Evolutionary conservation across 805 yeast genomes (phyloP).

Genomic region (Myxozyma vanderwaltii): DNA sequence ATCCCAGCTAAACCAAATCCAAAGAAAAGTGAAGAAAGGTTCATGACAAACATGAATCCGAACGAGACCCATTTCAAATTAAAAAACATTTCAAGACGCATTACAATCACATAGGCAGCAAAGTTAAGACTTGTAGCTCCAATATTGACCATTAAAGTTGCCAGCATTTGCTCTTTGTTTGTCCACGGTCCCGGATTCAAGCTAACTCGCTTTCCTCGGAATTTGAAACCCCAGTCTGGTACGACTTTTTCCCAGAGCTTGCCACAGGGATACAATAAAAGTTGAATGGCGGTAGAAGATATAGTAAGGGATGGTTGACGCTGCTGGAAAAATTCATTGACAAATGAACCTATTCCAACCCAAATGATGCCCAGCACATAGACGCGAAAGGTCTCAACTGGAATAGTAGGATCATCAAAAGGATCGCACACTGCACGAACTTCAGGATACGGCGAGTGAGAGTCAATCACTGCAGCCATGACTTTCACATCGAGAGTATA

Average conservation of each 20-base stretch:
- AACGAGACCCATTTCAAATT: constrained; percentile 44
- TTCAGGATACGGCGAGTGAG: constrained; percentile 60
- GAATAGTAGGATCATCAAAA: constrained; percentile 50
- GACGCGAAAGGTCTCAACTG: constrained; percentile 55
- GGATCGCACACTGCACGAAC: constrained; percentile 44
- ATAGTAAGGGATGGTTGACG: constrained; percentile 57
- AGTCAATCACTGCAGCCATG: constrained; percentile 48
- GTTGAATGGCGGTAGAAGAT: constrained; percentile 56
- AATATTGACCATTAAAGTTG: constrained; percentile 46
- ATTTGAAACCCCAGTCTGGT: constrained; percentile 41
- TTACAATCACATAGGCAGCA: background rate
- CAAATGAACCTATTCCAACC: constrained; percentile 58
- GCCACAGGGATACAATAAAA: constrained; percentile 64
- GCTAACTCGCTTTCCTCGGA: constrained; percentile 45
- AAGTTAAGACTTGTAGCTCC: background rate
- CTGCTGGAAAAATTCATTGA: constrained; percentile 59
- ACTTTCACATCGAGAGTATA: constrained; percentile 43
- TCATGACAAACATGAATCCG: constrained; percentile 56
- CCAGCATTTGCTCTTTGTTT: constrained; percentile 64
- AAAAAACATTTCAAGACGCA: constrained; percentile 35
- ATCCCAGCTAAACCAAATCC: constrained; percentile 71
- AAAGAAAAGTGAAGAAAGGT: constrained; percentile 58
- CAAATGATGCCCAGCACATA: constrained; percentile 55
- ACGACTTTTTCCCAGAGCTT: constrained; percentile 45
- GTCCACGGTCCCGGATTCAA: constrained; percentile 69